Conservation (phyloP, 2,329 filamentous ascomycete species). For the Alternaria incomplexa region DNA sequence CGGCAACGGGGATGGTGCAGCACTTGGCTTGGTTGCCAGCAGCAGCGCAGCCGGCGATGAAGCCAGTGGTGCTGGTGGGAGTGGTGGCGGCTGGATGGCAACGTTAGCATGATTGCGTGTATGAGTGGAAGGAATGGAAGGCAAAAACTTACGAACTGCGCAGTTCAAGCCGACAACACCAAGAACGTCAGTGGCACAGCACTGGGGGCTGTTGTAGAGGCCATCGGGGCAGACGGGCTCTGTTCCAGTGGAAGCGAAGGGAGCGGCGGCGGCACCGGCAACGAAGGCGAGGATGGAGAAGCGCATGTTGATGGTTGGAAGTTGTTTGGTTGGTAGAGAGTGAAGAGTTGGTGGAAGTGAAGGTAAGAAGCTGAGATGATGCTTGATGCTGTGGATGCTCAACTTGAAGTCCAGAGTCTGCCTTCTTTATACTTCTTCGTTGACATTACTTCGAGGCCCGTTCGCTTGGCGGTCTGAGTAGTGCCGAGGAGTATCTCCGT, state of each 20-base stretch:
- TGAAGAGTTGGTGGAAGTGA: background rate
- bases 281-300: slow-evolving; percentile 7
- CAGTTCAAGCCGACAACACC: slow-evolving; percentile 9
- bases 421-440: slow-evolving; percentile 5
- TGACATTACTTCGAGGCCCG: background rate
- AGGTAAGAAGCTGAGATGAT: background rate
- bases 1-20: slow-evolving; percentile 11
- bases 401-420: background rate
- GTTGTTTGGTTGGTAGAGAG: background rate
- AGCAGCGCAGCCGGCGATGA: slow-evolving; percentile 5
- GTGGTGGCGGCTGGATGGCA: background rate
- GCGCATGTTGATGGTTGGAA: slow-evolving; percentile 7
- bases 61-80: background rate
- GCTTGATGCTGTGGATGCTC: slow-evolving; percentile 1
- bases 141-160: slow-evolving; percentile 7
- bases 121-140: background rate
- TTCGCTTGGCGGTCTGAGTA: background rate
- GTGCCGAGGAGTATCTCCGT: background rate
- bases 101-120: background rate
- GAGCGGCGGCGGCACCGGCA: slow-evolving; percentile 4
- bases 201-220: slow-evolving; percentile 12
- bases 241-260: background rate
- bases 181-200: slow-evolving; percentile 14
- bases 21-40: slow-evolving; percentile 14
- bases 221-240: slow-evolving; percentile 4